A percentile compares a stretch with the other conserved stretches of the same genome.
These are phyloP conservation scores for Helianthus annuus DNA, from an alignment of 129 eudicot species.

Conservation along the genomic window DNA sequence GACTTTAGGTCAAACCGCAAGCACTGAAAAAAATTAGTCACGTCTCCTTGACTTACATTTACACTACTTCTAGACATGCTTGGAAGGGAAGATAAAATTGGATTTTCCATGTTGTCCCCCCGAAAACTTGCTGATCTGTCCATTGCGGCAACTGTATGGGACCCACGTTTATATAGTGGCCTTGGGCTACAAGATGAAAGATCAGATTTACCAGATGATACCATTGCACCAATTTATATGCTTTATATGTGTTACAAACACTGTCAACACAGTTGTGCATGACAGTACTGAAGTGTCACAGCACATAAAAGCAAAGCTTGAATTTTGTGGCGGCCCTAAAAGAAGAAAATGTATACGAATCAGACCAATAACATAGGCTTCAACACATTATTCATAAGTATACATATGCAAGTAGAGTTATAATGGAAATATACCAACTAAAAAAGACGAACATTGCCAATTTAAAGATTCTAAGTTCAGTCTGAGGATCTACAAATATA, in stretches of 20 bases:
- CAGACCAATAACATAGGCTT: constrained; percentile 11
- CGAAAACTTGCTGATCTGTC: constrained; percentile 79
- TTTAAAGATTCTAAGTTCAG: too few relatives aligned
- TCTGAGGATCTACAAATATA: too few relatives aligned
- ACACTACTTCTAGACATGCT: constrained; percentile 73
- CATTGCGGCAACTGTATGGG: constrained; percentile 53
- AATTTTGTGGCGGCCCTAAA: constrained; percentile 16
- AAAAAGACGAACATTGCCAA: too few relatives aligned
- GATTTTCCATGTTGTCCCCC: constrained; percentile 74
- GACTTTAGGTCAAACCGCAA: constrained; percentile 74
- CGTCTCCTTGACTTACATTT: constrained; percentile 54
- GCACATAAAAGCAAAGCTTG: constrained; percentile 47
- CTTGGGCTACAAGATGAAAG: constrained; percentile 70
- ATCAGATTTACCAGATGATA: constrained; percentile 74
- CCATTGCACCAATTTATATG: constrained; percentile 60
- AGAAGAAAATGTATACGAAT: constrained; percentile 12
- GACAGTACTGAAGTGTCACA: too few relatives aligned
- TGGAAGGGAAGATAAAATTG: constrained; percentile 69
- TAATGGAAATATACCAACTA: too few relatives aligned
- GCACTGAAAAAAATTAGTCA: constrained; percentile 66
- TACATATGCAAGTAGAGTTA: too few relatives aligned
- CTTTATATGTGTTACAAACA: constrained; percentile 44
- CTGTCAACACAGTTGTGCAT: constrained; percentile 37
- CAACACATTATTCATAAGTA: not conserved
- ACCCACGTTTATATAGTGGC: constrained; percentile 66